phyloP scores from a whole-genome alignment of 441 rosid genomes.

The Erodium trifolium region DNA sequence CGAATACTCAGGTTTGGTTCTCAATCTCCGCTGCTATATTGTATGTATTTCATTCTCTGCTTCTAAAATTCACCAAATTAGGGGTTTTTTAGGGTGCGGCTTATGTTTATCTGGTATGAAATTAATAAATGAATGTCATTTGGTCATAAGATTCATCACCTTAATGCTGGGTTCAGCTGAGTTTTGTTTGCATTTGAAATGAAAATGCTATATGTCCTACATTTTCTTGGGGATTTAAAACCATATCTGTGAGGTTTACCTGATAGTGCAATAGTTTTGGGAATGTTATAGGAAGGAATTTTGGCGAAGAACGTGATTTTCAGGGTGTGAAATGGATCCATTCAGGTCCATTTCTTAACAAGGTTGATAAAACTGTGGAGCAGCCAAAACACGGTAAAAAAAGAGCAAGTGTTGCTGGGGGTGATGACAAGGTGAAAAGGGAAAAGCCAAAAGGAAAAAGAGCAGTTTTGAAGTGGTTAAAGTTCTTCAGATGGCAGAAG shows the following conservation, averaged over 20 bases:
- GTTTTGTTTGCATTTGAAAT: background rate
- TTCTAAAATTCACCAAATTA: background rate
- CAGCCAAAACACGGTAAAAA: conserved; percentile 21
- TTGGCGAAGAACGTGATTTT: conserved; percentile 24
- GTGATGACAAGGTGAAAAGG: conserved; percentile 44
- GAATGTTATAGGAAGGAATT: conserved; percentile 55
- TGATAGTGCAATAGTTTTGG: conserved; percentile 47
- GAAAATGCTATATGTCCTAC: background rate
- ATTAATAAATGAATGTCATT: background rate
- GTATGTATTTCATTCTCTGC: background rate
- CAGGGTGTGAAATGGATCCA: conserved; percentile 38
- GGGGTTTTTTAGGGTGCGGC: background rate
- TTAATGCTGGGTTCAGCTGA: background rate
- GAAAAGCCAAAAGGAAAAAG: conserved; percentile 74
- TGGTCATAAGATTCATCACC: background rate
- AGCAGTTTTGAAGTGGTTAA: conserved; percentile 86
- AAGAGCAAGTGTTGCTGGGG: conserved; percentile 18
- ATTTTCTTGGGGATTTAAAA: background rate
- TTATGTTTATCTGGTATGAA: background rate
- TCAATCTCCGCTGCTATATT: background rate
- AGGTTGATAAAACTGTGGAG: conserved; percentile 25
- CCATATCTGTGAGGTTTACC: conserved; percentile 22
- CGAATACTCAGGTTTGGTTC: background rate
- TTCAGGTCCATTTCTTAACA: conserved; percentile 25
- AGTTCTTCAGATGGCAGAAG: conserved; percentile 86